These are phyloP conservation scores for Ganoderma sinense DNA, from an alignment of 1,284 basidiomycete species.

Conservation along the genomic window DNA sequence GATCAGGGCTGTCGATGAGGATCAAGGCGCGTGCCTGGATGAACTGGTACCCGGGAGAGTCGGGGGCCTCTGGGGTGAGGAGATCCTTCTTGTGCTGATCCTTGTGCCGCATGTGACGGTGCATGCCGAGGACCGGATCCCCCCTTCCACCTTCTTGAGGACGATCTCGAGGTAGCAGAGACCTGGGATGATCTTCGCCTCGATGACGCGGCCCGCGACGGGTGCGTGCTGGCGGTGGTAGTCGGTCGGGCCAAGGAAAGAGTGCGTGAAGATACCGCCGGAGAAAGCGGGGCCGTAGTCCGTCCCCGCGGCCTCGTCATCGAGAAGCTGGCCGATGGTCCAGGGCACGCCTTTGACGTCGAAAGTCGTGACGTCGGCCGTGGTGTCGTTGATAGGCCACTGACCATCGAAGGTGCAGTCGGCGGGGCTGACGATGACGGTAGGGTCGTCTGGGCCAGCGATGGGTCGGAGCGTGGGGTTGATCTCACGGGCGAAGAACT, in stretches of 20 bases:
- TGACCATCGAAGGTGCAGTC: constrained; percentile 30
- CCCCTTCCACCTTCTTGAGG: constrained; percentile 2
- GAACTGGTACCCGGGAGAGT: constrained; percentile 35
- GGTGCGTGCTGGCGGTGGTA: constrained; percentile 37
- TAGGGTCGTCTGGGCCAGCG: constrained; percentile 12
- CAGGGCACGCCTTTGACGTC: constrained; percentile 30
- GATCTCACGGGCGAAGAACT: constrained; percentile 32
- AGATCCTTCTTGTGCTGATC: background rate
- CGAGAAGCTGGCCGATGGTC: constrained; percentile 30
- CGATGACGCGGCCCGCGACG: constrained; percentile 27
- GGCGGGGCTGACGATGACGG: constrained; percentile 29
- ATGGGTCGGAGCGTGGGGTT: constrained; percentile 25
- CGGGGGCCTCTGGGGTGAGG: constrained; percentile 26
- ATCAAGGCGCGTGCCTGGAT: constrained; percentile 31
- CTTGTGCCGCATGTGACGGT: constrained; percentile 8
- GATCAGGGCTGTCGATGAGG: constrained; percentile 28
- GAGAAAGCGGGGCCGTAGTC: constrained; percentile 21
- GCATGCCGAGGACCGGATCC: constrained; percentile 16
- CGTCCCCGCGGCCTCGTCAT: constrained; percentile 13
- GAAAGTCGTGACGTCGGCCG: constrained; percentile 13
- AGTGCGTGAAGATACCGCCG: constrained; percentile 32
- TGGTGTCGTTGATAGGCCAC: constrained; percentile 26
- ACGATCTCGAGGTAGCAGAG: constrained; percentile 32
- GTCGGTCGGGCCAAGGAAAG: constrained; percentile 31
- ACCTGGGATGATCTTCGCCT: constrained; percentile 31